phyloP scores from a whole-genome alignment of 1,284 basidiomycete genomes.

The Heterobasidion occidentale region DNA sequence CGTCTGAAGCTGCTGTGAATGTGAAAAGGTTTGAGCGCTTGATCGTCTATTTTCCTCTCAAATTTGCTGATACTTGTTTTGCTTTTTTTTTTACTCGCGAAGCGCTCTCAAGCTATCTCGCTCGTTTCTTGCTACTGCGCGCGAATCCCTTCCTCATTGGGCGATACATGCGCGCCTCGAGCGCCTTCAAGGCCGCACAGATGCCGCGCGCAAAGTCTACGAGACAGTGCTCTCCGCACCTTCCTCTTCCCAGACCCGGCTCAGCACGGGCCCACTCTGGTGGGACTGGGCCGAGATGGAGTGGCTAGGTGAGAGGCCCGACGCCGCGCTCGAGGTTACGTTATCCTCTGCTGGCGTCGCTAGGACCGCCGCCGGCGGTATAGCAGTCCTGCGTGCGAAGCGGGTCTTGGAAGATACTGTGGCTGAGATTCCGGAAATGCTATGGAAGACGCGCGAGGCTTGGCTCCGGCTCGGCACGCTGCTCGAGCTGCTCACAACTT shows the following conservation, averaged over 20 bases:
- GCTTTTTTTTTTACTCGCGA: neutral
- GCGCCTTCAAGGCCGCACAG: constrained; percentile 56
- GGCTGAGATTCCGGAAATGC: constrained; percentile 17
- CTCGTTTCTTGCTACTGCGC: constrained; percentile 51
- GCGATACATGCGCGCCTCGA: constrained; percentile 78
- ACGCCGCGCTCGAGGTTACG: constrained; percentile 44
- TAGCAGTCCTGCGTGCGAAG: constrained; percentile 51
- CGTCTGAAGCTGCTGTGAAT: constrained; percentile 60
- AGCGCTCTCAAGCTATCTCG: constrained; percentile 76
- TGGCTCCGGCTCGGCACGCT: constrained; percentile 61
- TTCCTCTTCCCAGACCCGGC: constrained; percentile 23
- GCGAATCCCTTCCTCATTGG: constrained; percentile 72
- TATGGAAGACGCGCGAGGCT: constrained; percentile 48
- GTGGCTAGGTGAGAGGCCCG: constrained; percentile 54
- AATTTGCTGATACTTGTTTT: constrained; percentile 7
- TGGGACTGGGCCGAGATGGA: constrained; percentile 90
- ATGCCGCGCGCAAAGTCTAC: constrained; percentile 82
- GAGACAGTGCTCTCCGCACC: constrained; percentile 50
- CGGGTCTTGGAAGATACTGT: constrained; percentile 46
- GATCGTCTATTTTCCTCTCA: constrained; percentile 13
- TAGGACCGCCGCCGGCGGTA: constrained; percentile 32
- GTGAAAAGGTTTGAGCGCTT: constrained; percentile 44
- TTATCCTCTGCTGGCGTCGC: constrained; percentile 46
- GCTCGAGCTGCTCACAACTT: constrained; percentile 45
- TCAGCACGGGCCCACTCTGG: constrained; percentile 54